A percentile compares a stretch with the other conserved stretches of the same genome.
Conservation (phyloP, 495 filamentous ascomycete genomes). For the Copromyces sp. region DNA sequence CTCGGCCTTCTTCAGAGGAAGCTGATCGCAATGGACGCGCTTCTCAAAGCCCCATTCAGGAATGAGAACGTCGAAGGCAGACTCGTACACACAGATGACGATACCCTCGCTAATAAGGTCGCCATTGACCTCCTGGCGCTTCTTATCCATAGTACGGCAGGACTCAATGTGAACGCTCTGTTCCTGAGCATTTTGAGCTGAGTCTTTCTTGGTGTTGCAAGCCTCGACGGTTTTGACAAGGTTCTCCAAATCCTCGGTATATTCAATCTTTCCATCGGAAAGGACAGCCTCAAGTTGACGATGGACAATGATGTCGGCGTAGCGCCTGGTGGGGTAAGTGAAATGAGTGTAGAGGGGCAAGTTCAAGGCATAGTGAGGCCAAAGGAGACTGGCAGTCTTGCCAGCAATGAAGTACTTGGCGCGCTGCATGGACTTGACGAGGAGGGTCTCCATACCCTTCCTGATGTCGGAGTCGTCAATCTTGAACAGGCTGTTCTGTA, state of each 20-base stretch:
- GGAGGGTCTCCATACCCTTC: slow-evolving; percentile 94
- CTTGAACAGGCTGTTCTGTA: slow-evolving; percentile 89
- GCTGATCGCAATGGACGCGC: slow-evolving; percentile 95
- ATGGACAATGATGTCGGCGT: slow-evolving; percentile 90
- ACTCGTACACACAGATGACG: slow-evolving; percentile 95
- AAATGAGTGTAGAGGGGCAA: slow-evolving; percentile 94
- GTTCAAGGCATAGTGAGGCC: slow-evolving; percentile 85
- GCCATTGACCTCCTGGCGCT: slow-evolving; percentile 70
- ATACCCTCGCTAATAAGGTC: slow-evolving; percentile 96
- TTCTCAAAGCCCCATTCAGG: slow-evolving; percentile 99
- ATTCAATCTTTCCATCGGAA: slow-evolving; percentile 73
- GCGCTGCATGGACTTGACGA: slow-evolving; percentile 88
- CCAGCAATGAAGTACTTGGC: slow-evolving; percentile 87
- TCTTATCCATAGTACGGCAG: slow-evolving; percentile 87
- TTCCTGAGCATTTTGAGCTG: slow-evolving; percentile 92
- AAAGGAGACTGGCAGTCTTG: slow-evolving; percentile 60
- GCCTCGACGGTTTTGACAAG: slow-evolving; percentile 88
- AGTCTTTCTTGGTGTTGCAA: slow-evolving; percentile 99
- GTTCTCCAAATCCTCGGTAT: slow-evolving; percentile 78
- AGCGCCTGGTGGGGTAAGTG: slow-evolving; percentile 89
- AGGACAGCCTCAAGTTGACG: slow-evolving; percentile 86
- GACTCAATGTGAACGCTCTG: slow-evolving; percentile 98
- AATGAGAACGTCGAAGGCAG: slow-evolving; percentile 95
- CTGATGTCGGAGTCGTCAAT: slow-evolving; percentile 78
- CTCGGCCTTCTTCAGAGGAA: slow-evolving; percentile 96